Conservation (phyloP, 805 yeast species). For the Myxozyma nipponensis region DNA sequence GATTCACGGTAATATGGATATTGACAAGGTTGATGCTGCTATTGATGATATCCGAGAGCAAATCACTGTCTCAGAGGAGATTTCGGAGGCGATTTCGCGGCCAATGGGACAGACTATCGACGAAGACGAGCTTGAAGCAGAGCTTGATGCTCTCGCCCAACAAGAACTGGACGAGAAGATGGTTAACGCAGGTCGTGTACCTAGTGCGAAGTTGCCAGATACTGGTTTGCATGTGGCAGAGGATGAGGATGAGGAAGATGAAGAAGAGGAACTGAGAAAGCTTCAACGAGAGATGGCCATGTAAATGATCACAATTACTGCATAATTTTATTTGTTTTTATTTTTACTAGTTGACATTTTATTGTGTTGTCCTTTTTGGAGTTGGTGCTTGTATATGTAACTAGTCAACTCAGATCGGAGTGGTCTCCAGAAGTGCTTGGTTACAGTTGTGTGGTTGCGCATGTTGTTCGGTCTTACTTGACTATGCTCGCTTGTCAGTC, state of each 20-base stretch:
- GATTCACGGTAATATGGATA: conserved; percentile 90
- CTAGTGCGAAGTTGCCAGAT: conserved; percentile 34
- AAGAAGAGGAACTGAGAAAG: conserved; percentile 43
- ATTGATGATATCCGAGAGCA: conserved; percentile 98
- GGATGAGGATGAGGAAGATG: conserved; percentile 33
- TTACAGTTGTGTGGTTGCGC: too few species aligned
- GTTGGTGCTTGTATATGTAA: background rate
- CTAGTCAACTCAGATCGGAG: background rate
- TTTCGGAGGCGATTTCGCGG: conserved; percentile 91
- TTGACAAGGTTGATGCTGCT: conserved; percentile 93
- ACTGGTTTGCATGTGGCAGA: conserved; percentile 29
- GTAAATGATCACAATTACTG: conserved; percentile 11
- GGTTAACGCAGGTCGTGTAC: conserved; percentile 35
- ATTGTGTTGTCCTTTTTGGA: background rate
- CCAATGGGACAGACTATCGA: conserved; percentile 65
- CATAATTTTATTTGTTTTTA: background rate
- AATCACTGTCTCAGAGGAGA: conserved; percentile 90
- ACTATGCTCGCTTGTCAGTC: too few species aligned
- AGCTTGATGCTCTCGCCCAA: conserved; percentile 80
- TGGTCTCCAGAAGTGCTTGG: too few species aligned
- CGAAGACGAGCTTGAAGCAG: conserved; percentile 91
- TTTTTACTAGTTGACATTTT: background rate
- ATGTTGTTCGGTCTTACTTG: too few species aligned
- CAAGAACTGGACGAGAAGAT: conserved; percentile 65
- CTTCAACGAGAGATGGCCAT: conserved; percentile 46